Base-by-base conservation (phyloP, 176 grass and related monocot species). In the Rhynchospora breviuscula region DNA sequence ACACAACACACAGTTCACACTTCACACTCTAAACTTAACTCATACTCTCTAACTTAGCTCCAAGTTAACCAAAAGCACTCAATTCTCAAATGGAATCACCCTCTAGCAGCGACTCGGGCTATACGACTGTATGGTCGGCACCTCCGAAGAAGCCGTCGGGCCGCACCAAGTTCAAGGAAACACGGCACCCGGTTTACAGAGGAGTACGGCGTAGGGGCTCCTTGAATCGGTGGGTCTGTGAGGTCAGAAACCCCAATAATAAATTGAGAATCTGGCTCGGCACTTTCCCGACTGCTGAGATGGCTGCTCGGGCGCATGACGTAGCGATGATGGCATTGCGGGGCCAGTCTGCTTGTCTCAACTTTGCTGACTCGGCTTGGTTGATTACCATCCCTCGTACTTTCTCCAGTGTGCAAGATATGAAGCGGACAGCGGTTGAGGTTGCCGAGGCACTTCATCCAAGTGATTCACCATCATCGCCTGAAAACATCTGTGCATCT, bases 81-180 rank as follows among this genome's bases (percentile, higher is more conserved):
- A 70, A 74, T 17, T 10, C 48, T 10, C 8, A 52, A 52, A 52
- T 52, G 10, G 23, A 71, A 75, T 12, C 66, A 0, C 12, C 60
- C 7, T 0, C 33, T 0, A 6, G 46, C 17, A 4, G 57, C 0
- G 10, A 68, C 2, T 4, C 80, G 3, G 46, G 35, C 13, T n/a
- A 72, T 29, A 18, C 9, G 3, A 77, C 63, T 0, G 64, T 81
- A 0, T 62, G 21, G 8, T 51, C 58, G 17, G 67, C 85, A 1
- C 76, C 80, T 67, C 77, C 89, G 61, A 94, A 92, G 84, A 85
- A 88, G 0, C 92, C 88, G 0, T 86, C 83, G 14, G 94, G 92
- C 1, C 83, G 92, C 5, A 94, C 85, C 81, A 97, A 97, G 87
- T 97, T 97, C 83, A 89, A 82, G 49, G 92, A 97, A 88, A 97